Conservation (phyloP, 495 filamentous ascomycete genomes). For the Hypoxylon subgilvum region DNA sequence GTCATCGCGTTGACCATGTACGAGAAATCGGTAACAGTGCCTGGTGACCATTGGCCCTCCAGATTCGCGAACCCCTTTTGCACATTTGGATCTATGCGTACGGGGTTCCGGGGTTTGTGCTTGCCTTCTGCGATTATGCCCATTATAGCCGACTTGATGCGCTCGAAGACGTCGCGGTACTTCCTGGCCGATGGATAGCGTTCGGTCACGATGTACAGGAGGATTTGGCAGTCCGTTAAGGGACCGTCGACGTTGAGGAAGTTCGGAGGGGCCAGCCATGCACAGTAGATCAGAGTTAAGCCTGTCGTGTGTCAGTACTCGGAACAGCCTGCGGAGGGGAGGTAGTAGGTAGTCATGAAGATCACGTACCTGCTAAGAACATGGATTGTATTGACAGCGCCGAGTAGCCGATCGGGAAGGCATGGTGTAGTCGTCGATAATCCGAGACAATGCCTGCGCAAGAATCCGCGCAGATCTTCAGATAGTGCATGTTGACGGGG, state of each 20-base stretch:
- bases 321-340: neutral
- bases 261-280: conserved; percentile 39
- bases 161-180: conserved; percentile 62
- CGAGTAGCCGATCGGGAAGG: conserved; percentile 59
- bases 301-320: conserved; percentile 14
- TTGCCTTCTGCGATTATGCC: conserved; percentile 39
- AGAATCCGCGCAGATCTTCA: conserved; percentile 58
- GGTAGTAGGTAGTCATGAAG: neutral
- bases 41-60: conserved; percentile 26
- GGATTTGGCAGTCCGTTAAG: conserved; percentile 53
- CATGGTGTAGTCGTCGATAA: conserved; percentile 59
- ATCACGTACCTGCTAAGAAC: conserved; percentile 57
- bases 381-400: conserved; percentile 62
- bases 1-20: conserved; percentile 42
- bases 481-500: conserved; percentile 57
- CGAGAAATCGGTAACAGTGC: conserved; percentile 33
- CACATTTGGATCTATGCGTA: conserved; percentile 34
- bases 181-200: conserved; percentile 59
- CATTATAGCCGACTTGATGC: conserved; percentile 41
- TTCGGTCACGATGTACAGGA: conserved; percentile 62
- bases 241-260: conserved; percentile 37
- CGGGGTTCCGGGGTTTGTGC: conserved; percentile 40
- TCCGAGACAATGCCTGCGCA: conserved; percentile 59
- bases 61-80: conserved; percentile 32
- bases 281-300: conserved; percentile 44